Conservation (phyloP, 192 early-diverging fungal species). For the Linnemannia exigua region DNA sequence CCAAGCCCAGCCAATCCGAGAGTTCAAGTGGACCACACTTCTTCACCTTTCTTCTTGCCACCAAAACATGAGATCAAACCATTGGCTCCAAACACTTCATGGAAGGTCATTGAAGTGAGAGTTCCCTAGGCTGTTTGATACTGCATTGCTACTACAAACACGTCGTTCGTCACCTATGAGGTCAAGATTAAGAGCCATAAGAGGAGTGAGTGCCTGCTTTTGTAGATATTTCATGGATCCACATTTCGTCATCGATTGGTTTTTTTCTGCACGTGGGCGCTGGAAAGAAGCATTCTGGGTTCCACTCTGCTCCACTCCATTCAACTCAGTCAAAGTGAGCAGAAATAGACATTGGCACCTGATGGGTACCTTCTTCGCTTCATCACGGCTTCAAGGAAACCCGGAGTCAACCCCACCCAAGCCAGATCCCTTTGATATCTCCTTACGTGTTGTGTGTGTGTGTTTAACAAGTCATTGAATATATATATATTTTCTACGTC, state of each 20-base stretch:
- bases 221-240: neutral
- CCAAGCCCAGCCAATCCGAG: slow-evolving; percentile 7
- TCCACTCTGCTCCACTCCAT: neutral
- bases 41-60: neutral
- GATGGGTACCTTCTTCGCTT: neutral
- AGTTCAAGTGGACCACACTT: neutral
- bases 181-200: neutral
- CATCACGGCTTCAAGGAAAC: too few species aligned
- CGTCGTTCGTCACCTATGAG: neutral
- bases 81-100: neutral
- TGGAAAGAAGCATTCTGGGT: neutral
- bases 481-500: slow-evolving; percentile 7
- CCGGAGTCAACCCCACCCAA: neutral
- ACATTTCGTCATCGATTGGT: neutral
- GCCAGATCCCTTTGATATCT: neutral
- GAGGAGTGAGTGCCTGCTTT: too few species aligned
- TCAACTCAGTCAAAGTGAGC: neutral
- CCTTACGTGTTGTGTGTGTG: neutral
- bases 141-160: neutral
- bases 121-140: neutral
- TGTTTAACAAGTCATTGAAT: neutral
- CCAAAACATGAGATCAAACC: slow-evolving; percentile 13
- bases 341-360: neutral
- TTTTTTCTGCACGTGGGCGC: neutral
- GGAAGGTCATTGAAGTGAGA: neutral